A percentile compares a stretch with the other conserved stretches of the same genome.
Evolutionary conservation across 495 filamentous ascomycete genomes (phyloP).

Genomic region (Annulohypoxylon bovei): DNA sequence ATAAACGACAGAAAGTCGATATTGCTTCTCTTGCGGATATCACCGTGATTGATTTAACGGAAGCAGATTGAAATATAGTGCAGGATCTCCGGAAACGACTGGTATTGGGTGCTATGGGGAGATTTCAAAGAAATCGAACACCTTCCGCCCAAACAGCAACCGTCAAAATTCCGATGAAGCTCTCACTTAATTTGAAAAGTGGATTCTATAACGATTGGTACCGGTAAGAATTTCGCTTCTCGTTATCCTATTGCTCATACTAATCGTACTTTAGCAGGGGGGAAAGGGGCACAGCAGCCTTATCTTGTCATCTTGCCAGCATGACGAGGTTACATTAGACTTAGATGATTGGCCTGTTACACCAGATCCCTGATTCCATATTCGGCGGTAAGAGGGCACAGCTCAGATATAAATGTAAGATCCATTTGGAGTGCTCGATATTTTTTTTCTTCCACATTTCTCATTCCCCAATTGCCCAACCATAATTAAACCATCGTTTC

Average conservation of each 20-base stretch:
- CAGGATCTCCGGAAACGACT: no score
- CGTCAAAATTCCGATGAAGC: not conserved
- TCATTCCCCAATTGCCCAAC: not conserved
- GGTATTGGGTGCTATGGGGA: no score
- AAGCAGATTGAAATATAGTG: not conserved
- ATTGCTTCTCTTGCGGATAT: not conserved
- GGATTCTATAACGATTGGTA: not conserved
- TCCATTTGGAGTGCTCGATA: not conserved
- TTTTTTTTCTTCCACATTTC: not conserved
- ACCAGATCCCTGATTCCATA: not conserved
- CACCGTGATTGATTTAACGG: conserved; percentile 5
- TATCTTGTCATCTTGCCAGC: not conserved
- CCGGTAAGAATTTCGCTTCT: not conserved
- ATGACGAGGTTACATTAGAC: not conserved
- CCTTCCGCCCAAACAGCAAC: no score
- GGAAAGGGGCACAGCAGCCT: not conserved
- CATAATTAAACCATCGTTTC: not conserved
- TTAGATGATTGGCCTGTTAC: not conserved
- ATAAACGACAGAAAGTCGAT: not conserved
- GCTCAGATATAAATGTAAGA: not conserved
- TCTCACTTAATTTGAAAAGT: not conserved
- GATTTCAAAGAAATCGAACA: no score
- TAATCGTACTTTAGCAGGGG: not conserved
- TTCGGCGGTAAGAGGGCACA: not conserved
- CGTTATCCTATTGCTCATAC: not conserved